Evolutionary conservation across 257 asterid species (phyloP), one percentile per base, ranked within the genome.

Genomic region (Phtheirospermum japonicum): DNA sequence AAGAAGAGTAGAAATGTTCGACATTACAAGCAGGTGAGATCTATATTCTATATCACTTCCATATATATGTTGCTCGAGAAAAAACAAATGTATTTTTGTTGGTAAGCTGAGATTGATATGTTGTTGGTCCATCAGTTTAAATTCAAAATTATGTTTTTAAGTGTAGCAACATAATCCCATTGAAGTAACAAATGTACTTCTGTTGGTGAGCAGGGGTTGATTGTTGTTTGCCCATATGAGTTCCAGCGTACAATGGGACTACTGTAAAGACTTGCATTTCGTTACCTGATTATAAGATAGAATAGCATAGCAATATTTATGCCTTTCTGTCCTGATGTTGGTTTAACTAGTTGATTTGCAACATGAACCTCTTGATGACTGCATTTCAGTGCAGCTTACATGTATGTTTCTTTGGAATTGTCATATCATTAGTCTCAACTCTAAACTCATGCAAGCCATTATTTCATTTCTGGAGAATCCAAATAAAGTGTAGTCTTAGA

Each of bases 11-110:
- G 73, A 82, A 60, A 72, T 71, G 71, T 82, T 63, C 89, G 98
- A 34, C 84, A 83, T 60, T 90, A 82, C 78, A 88, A 84, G 82
- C 96, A 88, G 94, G 98, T 90, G 75, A 68, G 58, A 49, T 63
- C 34, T 59, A 23, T 66, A 50, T 58, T 65, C 49, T 66, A 12
- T 48, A 39, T 32, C 53, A 61, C 43, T 61, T 68, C 19, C 64
- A 42, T 68, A 32, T 40, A 50, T 49, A 6, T 65, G 17, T 69
- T 53, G 72, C 20, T 49, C 36, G 40, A 57, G 4, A 23, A n/a
- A n/a, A 10, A 57, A 34, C 32, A 11, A 14, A 16, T 50, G 32
- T 20, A 3, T 11, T 50, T 11, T 4, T 50, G 19, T 20, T 50
- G 57, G 57, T 20, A 19, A 9, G 2, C 6, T 9, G 32, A 50